phyloP scores from a whole-genome alignment of 192 early-diverging fungal genomes.

The Dispira parvispora region DNA sequence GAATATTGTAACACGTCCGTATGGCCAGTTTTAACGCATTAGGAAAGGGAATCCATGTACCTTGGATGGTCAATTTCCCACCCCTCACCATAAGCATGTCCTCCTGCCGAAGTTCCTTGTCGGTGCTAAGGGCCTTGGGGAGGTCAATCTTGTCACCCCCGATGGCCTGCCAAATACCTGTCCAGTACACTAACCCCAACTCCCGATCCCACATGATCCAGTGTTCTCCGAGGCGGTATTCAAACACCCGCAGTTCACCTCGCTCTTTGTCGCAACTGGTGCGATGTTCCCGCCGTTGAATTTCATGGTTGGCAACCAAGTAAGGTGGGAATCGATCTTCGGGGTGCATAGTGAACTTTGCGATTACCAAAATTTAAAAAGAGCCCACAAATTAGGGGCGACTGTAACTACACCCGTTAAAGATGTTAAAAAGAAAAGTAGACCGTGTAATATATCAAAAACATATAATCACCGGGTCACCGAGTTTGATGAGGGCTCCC shows the following conservation, averaged over 20 bases:
- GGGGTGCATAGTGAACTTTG: background rate
- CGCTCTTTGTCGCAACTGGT: conserved; percentile 11
- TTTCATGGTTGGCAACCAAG: background rate
- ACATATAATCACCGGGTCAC: too few species aligned
- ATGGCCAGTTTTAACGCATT: conserved; percentile 8
- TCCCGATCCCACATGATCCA: conserved; percentile 11
- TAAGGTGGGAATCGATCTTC: background rate
- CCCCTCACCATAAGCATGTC: conserved; percentile 8
- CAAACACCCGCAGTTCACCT: conserved; percentile 5
- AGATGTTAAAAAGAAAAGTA: too few species aligned
- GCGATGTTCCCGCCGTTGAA: conserved; percentile 1
- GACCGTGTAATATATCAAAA: too few species aligned
- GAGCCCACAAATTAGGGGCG: background rate
- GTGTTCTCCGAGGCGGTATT: conserved; percentile 4
- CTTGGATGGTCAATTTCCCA: conserved; percentile 11
- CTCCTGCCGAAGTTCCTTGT: background rate
- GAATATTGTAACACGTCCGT: conserved; percentile 4
- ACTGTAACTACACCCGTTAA: too few species aligned
- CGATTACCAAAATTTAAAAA: background rate
- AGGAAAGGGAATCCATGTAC: conserved; percentile 7
- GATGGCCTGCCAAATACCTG: conserved; percentile 10
- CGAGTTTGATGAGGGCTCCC: too few species aligned
- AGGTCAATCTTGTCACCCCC: conserved; percentile 10
- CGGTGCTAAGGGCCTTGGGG: conserved; percentile 8
- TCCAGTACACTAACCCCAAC: conserved; percentile 9